phyloP scores from a whole-genome alignment of 2,329 filamentous ascomycete species.

The Trichoderma sp. region DNA sequence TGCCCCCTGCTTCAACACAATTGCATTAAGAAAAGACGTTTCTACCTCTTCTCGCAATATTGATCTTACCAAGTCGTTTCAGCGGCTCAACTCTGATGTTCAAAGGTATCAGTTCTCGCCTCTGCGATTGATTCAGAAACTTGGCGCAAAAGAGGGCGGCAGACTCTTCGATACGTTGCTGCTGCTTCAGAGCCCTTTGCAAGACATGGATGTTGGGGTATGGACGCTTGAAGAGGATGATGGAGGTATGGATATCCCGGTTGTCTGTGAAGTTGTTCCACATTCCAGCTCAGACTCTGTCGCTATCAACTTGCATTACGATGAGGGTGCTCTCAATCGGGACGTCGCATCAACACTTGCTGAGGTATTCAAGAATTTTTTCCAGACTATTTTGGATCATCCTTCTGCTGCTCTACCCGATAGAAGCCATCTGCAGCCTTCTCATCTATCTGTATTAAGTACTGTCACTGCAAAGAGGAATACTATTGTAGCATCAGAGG shows the following conservation, averaged over 20 bases:
- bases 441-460: constrained; percentile 25
- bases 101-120: constrained; percentile 74
- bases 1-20: constrained; percentile 91
- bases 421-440: constrained; percentile 28
- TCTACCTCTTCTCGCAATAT: constrained; percentile 49
- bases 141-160: constrained; percentile 42
- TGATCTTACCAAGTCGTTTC: constrained; percentile 61
- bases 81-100: constrained; percentile 61
- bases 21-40: constrained; percentile 67
- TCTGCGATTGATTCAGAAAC: constrained; percentile 68
- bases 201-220: constrained; percentile 55
- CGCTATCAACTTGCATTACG: constrained; percentile 62
- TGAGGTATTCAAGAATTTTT: constrained; percentile 35
- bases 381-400: constrained; percentile 30
- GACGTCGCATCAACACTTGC: constrained; percentile 33
- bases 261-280: constrained; percentile 75
- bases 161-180: constrained; percentile 79
- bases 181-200: constrained; percentile 69
- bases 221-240: constrained; percentile 60
- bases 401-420: constrained; percentile 32
- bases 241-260: constrained; percentile 70
- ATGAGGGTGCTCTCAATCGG: constrained; percentile 44
- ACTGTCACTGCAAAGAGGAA: constrained; percentile 28
- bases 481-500: constrained; percentile 21
- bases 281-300: constrained; percentile 53